Conservation (phyloP, 805 yeast species). For the Candida succiphila region DNA sequence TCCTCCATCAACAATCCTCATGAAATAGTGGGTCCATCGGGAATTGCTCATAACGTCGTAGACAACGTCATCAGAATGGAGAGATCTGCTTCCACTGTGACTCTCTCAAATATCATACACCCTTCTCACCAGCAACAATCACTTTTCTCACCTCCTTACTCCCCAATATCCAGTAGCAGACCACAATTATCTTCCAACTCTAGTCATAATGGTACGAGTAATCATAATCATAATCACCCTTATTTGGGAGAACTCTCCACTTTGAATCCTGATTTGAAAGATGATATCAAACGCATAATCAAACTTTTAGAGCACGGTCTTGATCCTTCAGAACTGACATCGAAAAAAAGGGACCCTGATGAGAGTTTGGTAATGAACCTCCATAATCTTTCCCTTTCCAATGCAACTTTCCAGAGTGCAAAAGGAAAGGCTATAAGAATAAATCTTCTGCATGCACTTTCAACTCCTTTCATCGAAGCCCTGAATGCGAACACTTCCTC, state of each 20-base stretch:
- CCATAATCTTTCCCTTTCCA: conserved; percentile 45
- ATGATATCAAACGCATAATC: conserved; percentile 40
- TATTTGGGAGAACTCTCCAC: background rate
- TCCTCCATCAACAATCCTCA: conserved; percentile 7
- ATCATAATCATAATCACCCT: background rate
- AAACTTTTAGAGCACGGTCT: conserved; percentile 32
- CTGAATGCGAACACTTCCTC: conserved; percentile 4
- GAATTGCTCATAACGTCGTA: conserved; percentile 8
- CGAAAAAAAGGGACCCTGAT: conserved; percentile 18
- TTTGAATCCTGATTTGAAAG: conserved; percentile 12
- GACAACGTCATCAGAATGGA: conserved; percentile 24
- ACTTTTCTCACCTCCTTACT: conserved; percentile 1
- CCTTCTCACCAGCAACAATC: conserved; percentile 11
- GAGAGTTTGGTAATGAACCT: conserved; percentile 40
- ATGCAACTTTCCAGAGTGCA: conserved; percentile 21
- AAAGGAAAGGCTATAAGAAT: conserved; percentile 33
- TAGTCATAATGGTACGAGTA: too few species aligned
- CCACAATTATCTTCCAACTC: too few species aligned
- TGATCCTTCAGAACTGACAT: conserved; percentile 9
- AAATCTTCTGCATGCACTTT: conserved; percentile 49
- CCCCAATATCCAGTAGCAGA: background rate
- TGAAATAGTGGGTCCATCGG: background rate
- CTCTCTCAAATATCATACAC: conserved; percentile 34
- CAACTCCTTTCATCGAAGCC: conserved; percentile 53
- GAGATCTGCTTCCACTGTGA: conserved; percentile 35